phyloP scores from a whole-genome alignment of 495 filamentous ascomycete genomes.

The Penicillium desertorum region DNA sequence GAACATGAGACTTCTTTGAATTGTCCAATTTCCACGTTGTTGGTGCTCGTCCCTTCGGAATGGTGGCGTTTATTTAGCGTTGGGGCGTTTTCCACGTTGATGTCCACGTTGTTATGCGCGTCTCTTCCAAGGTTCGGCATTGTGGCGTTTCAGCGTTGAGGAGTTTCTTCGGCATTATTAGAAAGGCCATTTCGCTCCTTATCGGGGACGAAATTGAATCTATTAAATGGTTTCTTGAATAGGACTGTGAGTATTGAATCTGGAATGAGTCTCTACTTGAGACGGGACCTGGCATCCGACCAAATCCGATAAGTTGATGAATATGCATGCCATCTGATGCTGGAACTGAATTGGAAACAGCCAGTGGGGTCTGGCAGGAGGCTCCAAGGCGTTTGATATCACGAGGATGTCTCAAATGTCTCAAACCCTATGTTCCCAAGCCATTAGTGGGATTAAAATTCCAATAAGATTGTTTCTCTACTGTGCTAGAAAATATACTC shows the following conservation, averaged over 20 bases:
- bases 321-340: background rate
- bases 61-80: background rate
- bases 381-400: background rate
- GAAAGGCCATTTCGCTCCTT: background rate
- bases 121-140: background rate
- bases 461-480: background rate
- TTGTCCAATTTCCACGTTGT: background rate
- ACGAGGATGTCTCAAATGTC: background rate
- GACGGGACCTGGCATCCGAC: too few relatives aligned
- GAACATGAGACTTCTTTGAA: background rate
- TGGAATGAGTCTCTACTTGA: background rate
- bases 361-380: background rate
- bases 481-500: background rate
- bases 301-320: background rate
- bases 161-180: background rate
- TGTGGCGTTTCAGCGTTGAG: too few relatives aligned
- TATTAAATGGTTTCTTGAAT: background rate
- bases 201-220: background rate
- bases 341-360: background rate
- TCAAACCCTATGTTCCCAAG: background rate
- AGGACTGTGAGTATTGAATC: background rate
- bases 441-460: background rate
- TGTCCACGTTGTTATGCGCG: background rate
- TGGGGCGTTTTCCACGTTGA: too few relatives aligned
- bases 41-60: background rate